phyloP scores from a whole-genome alignment of 2,329 filamentous ascomycete genomes.

The Trichophyton schoenleinii region DNA sequence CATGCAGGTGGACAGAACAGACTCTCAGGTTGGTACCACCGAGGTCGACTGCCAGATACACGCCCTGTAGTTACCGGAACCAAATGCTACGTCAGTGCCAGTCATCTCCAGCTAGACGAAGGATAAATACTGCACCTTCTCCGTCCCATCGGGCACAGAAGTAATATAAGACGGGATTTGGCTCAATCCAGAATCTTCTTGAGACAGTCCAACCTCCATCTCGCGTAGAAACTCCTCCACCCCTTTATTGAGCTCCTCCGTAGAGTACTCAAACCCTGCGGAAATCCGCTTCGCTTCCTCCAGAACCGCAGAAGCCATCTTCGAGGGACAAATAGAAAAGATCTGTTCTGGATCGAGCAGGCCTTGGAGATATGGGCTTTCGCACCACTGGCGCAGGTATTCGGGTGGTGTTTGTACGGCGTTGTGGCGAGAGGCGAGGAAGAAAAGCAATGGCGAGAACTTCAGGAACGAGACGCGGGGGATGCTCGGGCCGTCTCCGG shows the following conservation, averaged over 20 bases:
- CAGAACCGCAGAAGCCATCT: conserved; percentile 26
- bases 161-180: conserved; percentile 98
- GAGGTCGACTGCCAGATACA: conserved; percentile 95
- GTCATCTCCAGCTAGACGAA: not conserved
- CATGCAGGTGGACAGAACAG: conserved; percentile 85
- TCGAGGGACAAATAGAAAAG: conserved; percentile 1
- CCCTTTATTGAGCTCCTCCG: conserved; percentile 63
- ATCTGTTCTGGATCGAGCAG: conserved; percentile 1
- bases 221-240: conserved; percentile 77
- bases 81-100: not conserved
- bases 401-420: not conserved
- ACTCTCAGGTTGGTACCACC: conserved; percentile 97
- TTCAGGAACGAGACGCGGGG: not conserved
- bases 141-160: conserved; percentile 87
- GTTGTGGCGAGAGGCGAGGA: not conserved
- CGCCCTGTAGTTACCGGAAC: conserved; percentile 47
- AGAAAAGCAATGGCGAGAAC: not conserved
- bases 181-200: conserved; percentile 67
- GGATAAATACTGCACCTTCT: conserved; percentile 54
- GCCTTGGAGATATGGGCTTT: not conserved
- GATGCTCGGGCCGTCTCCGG: not conserved
- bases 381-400: conserved; percentile 5
- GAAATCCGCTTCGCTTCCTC: conserved; percentile 69
- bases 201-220: conserved; percentile 72
- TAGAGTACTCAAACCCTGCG: conserved; percentile 71